These are phyloP conservation scores for Atalantia buxifolia DNA, from an alignment of 345 rosid genomes.

Conservation along the genomic window DNA sequence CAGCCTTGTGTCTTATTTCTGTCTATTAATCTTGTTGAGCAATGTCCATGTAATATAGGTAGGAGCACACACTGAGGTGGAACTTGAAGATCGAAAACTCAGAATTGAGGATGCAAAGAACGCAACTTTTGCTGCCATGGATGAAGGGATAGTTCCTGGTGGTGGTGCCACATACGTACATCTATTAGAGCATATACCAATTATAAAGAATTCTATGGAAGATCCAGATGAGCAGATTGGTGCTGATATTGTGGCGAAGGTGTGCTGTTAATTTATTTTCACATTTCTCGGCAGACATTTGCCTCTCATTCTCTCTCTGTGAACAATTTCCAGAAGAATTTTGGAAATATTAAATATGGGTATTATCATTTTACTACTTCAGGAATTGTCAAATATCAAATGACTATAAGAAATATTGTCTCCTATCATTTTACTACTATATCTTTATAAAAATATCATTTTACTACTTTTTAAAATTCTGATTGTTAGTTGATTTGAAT, in stretches of 20 bases:
- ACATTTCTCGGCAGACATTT: background rate
- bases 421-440: no score
- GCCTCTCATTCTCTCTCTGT: background rate
- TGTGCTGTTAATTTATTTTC: conserved; percentile 13
- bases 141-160: conserved; percentile 90
- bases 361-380: no score
- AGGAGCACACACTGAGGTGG: conserved; percentile 84
- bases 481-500: no score
- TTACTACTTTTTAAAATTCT: no score
- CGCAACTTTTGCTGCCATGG: conserved; percentile 90
- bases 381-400: no score
- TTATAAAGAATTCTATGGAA: conserved; percentile 48
- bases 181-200: conserved; percentile 50
- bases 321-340: no score
- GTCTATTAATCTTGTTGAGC: background rate
- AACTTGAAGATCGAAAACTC: conserved; percentile 89
- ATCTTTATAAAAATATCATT: no score
- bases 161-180: conserved; percentile 88
- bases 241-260: conserved; percentile 67
- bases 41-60: conserved; percentile 34
- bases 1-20: background rate
- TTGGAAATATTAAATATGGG: no score
- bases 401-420: no score
- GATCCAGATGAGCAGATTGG: conserved; percentile 73
- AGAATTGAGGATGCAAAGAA: conserved; percentile 89